phyloP scores from a whole-genome alignment of 805 yeast species.

The Blastobotrys chiropterorum region DNA sequence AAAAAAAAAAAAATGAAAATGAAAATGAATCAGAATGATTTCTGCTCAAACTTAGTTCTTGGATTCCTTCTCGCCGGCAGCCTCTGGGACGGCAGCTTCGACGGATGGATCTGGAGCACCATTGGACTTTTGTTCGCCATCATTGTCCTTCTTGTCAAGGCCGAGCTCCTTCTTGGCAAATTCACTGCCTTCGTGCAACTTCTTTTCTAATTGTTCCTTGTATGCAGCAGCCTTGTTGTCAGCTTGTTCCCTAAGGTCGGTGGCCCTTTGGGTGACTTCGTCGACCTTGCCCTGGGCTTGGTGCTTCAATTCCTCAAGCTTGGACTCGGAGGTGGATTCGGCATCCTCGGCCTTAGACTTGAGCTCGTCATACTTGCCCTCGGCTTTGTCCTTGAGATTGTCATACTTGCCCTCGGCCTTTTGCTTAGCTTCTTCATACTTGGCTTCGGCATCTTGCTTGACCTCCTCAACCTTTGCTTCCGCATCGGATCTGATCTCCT shows the following conservation, averaged over 20 bases:
- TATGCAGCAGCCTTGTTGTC: neutral
- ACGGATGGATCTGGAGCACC: conserved; percentile 1
- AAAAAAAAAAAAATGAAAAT: no score
- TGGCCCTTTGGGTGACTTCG: neutral
- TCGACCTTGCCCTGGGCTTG: neutral
- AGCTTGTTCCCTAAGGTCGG: neutral
- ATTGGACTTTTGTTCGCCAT: neutral
- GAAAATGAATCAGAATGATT: neutral
- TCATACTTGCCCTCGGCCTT: conserved; percentile 1
- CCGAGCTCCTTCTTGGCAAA: neutral
- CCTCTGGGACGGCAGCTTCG: neutral
- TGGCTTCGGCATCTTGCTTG: conserved; percentile 7
- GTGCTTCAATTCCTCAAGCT: neutral
- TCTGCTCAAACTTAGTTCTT: neutral
- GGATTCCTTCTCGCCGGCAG: neutral
- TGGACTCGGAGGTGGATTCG: neutral
- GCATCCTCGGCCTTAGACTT: conserved; percentile 5
- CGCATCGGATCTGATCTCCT: conserved; percentile 2
- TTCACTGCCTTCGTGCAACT: neutral
- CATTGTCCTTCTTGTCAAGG: neutral
- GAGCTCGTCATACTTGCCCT: conserved; percentile 2
- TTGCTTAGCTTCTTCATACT: conserved; percentile 2
- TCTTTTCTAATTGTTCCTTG: neutral
- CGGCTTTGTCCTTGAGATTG: conserved; percentile 5
- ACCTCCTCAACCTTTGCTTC: neutral